Conservation (phyloP, 345 rosid species). For the Bretschneidera sinensis region DNA sequence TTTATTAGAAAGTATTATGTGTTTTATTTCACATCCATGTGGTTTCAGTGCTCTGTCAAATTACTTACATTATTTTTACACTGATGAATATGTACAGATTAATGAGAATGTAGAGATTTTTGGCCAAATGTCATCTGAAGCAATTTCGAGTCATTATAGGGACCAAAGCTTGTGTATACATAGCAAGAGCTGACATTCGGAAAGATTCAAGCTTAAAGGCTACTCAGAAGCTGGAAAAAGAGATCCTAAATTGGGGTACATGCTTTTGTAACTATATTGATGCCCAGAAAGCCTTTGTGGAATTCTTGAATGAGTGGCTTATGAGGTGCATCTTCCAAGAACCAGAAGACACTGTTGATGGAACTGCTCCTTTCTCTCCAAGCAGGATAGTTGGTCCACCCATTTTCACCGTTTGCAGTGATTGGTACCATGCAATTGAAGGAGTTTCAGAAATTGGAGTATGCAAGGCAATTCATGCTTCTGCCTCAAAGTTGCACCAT, state of each 20-base stretch:
- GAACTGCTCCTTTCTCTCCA: constrained; percentile 15
- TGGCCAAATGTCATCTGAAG: constrained; percentile 30
- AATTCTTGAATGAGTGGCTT: constrained; percentile 36
- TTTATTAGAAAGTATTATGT: too few relatives aligned
- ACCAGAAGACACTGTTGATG: constrained; percentile 10
- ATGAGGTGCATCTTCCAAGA: constrained; percentile 23
- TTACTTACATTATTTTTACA: too few relatives aligned
- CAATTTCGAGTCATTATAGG: constrained; percentile 16
- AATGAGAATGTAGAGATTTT: constrained; percentile 22
- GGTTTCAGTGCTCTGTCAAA: too few relatives aligned
- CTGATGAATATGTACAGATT: constrained; percentile 9
- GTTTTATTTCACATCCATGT: too few relatives aligned
- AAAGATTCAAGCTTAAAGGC: constrained; percentile 13
- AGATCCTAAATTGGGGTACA: constrained; percentile 21
- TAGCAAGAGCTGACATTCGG: constrained; percentile 13
- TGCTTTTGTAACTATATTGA: constrained; percentile 25
- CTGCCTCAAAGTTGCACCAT: constrained; percentile 19
- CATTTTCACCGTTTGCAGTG: constrained; percentile 24
- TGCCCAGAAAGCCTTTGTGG: constrained; percentile 25
- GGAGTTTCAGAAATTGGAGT: constrained; percentile 24
- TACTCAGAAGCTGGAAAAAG: constrained; percentile 15
- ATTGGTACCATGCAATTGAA: constrained; percentile 27
- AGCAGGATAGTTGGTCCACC: constrained; percentile 27
- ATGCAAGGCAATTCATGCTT: constrained; percentile 22
- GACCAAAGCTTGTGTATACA: constrained; percentile 26